A percentile compares a stretch with the other conserved stretches of the same genome.
These are phyloP conservation scores for Sporothrix mexicana DNA, from an alignment of 2,329 filamentous ascomycete species.

Conservation along the genomic window DNA sequence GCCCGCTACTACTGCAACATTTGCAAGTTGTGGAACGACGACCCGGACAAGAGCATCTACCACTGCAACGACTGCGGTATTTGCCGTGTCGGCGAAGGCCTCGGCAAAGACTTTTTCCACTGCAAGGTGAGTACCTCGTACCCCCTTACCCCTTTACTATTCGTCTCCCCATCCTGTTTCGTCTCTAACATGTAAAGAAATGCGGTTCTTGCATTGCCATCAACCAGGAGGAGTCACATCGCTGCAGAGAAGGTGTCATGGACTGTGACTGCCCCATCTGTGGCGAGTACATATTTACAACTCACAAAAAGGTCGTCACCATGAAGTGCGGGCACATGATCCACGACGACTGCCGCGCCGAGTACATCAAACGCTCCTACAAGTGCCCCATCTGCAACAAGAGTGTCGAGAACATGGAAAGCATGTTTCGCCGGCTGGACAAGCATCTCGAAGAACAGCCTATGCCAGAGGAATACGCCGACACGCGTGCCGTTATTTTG, in stretches of 20 bases:
- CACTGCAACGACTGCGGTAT: slow-evolving; percentile 97
- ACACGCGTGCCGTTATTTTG: slow-evolving; percentile 80
- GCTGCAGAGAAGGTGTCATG: slow-evolving; percentile 91
- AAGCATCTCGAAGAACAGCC: slow-evolving; percentile 86
- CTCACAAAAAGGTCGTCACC: slow-evolving; percentile 84
- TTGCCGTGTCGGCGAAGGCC: slow-evolving; percentile 84
- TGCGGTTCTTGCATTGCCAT: slow-evolving; percentile 96
- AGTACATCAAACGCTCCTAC: slow-evolving; percentile 89
- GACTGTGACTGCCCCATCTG: slow-evolving; percentile 98
- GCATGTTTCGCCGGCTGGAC: slow-evolving; percentile 89
- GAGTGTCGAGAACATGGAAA: slow-evolving; percentile 96
- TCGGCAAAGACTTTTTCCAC: slow-evolving; percentile 97
- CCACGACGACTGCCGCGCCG: slow-evolving; percentile 84
- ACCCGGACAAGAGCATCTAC: slow-evolving; percentile 88
- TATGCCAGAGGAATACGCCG: slow-evolving; percentile 83
- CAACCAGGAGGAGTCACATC: slow-evolving; percentile 80
- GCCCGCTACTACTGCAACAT: slow-evolving; percentile 92
- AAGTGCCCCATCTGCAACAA: slow-evolving; percentile 97
- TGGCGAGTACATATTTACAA: slow-evolving; percentile 95
- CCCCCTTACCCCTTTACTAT: slow-evolving; percentile 18
- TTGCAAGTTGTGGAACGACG: slow-evolving; percentile 97
- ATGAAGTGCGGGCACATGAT: slow-evolving; percentile 97
- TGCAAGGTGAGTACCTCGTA: slow-evolving; percentile 65
- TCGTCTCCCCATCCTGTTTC: neutral
- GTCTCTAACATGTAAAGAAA: slow-evolving; percentile 57